phyloP scores from a whole-genome alignment of 805 yeast genomes.

The Candida saitoana region DNA sequence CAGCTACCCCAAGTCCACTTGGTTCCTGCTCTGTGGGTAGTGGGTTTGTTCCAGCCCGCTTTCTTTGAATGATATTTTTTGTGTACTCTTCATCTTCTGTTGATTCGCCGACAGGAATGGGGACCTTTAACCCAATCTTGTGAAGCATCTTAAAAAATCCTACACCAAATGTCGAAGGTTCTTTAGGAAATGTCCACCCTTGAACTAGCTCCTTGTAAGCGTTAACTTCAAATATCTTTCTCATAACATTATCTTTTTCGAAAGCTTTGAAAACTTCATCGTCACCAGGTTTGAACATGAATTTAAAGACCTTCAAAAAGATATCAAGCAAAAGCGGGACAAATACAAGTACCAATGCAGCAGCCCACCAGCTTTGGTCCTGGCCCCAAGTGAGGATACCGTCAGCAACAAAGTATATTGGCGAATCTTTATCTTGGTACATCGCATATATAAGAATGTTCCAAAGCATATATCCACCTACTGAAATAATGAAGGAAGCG shows the following conservation, averaged over 20 bases:
- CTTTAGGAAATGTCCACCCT: constrained; percentile 69
- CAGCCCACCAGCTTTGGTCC: constrained; percentile 86
- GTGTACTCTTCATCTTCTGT: constrained; percentile 3
- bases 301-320: constrained; percentile 52
- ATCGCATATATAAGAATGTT: constrained; percentile 68
- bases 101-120: not conserved
- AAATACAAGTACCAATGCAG: constrained; percentile 51
- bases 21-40: constrained; percentile 49
- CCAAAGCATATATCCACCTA: constrained; percentile 86
- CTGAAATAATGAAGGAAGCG: constrained; percentile 64
- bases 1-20: constrained; percentile 32
- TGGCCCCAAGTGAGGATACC: constrained; percentile 75
- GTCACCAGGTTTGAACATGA: constrained; percentile 61
- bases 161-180: constrained; percentile 25
- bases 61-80: constrained; percentile 25
- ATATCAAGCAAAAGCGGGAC: constrained; percentile 68
- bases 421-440: constrained; percentile 48
- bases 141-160: not conserved
- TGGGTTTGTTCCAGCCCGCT: constrained; percentile 47
- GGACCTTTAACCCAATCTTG: not conserved
- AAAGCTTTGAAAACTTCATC: constrained; percentile 73
- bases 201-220: constrained; percentile 72
- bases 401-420: constrained; percentile 66
- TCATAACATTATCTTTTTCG: constrained; percentile 65
- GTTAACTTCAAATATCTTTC: constrained; percentile 66